phyloP scores from a whole-genome alignment of 2,329 filamentous ascomycete species.

The Trichoderma sp. region DNA sequence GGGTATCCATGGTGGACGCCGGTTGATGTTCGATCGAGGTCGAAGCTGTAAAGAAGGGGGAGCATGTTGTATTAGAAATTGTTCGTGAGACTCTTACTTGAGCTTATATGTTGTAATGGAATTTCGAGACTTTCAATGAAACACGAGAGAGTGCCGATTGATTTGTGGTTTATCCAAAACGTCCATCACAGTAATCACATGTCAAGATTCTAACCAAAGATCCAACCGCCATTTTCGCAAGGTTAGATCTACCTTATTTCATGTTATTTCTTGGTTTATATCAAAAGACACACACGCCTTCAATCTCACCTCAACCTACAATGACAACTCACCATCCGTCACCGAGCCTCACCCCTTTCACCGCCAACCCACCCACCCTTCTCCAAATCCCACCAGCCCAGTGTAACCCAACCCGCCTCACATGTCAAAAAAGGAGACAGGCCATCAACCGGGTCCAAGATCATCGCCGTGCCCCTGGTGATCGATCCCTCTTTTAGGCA shows the following conservation, averaged over 20 bases:
- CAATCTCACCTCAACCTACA: neutral
- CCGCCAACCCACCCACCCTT: neutral
- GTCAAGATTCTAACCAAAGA: neutral
- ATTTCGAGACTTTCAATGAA: neutral
- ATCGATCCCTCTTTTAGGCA: conserved; percentile 8
- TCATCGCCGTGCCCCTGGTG: conserved; percentile 28
- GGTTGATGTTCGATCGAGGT: conserved; percentile 40
- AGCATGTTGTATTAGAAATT: neutral
- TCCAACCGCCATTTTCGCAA: neutral
- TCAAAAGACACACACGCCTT: neutral
- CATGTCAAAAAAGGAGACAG: neutral
- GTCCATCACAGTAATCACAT: neutral
- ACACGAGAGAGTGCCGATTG: neutral
- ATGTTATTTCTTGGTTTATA: neutral
- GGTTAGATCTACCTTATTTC: neutral
- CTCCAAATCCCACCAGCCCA: neutral
- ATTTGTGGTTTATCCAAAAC: neutral
- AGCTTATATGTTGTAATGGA: neutral
- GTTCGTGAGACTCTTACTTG: neutral
- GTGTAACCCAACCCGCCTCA: conserved; percentile 11
- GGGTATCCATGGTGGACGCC: conserved; percentile 72
- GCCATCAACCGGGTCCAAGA: neutral
- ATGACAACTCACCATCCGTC: neutral
- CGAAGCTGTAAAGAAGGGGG: conserved; percentile 33
- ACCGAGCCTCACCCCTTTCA: conserved; percentile 24